These are phyloP conservation scores for Leccinum variicolor DNA, from an alignment of 768 basidiomycete species.

Conservation along the genomic window DNA sequence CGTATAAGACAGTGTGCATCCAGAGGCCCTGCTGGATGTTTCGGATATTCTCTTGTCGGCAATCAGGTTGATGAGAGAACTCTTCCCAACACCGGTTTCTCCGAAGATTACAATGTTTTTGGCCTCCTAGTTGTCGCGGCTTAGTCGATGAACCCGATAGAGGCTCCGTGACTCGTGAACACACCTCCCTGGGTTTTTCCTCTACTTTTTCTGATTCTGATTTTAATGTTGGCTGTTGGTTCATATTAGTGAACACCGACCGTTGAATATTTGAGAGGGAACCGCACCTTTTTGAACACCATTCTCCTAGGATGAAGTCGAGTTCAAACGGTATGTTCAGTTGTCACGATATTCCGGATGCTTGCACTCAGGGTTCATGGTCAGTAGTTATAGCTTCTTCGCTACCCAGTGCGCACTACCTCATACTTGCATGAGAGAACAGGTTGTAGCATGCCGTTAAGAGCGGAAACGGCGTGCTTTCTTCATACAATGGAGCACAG, in stretches of 20 bases:
- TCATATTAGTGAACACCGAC: background rate
- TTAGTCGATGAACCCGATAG: background rate
- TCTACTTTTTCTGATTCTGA: background rate
- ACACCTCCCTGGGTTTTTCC: slow-evolving; percentile 6
- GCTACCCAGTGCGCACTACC: slow-evolving; percentile 5
- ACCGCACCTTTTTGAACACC: slow-evolving; percentile 6
- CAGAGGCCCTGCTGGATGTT: slow-evolving; percentile 21
- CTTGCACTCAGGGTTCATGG: background rate
- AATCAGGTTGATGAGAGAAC: too few relatives aligned
- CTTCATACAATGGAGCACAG: background rate
- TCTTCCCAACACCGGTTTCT: too few relatives aligned
- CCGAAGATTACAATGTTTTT: slow-evolving; percentile 2
- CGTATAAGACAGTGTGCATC: slow-evolving; percentile 15
- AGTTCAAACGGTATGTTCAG: background rate
- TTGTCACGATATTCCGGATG: background rate
- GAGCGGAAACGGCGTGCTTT: background rate
- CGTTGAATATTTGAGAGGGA: background rate
- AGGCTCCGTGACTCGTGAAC: background rate
- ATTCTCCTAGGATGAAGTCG: background rate
- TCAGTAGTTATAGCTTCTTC: slow-evolving; percentile 7
- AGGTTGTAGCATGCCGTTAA: background rate
- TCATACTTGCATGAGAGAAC: background rate
- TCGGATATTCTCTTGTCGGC: background rate
- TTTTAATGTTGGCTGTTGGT: slow-evolving; percentile 1
- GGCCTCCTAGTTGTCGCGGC: background rate